Conservation (phyloP, 805 yeast genomes). For the Yamadazyma akitaensis region DNA sequence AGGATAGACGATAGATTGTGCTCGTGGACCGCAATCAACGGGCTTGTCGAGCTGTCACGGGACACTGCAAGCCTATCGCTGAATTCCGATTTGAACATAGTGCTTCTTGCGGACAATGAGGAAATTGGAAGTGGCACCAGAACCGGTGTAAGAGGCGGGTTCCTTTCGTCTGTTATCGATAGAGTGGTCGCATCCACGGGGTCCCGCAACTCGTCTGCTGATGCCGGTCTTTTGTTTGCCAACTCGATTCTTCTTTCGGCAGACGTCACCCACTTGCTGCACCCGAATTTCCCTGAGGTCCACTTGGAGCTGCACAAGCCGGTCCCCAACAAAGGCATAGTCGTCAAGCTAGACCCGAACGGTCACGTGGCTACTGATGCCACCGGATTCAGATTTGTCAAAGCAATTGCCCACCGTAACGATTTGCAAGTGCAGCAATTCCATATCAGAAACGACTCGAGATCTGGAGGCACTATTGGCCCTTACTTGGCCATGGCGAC, state of each 20-base stretch:
- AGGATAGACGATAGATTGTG: constrained; percentile 42
- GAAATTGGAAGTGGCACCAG: constrained; percentile 40
- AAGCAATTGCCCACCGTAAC: constrained; percentile 20
- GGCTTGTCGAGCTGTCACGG: constrained; percentile 24
- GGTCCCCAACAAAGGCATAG: constrained; percentile 36
- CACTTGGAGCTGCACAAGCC: constrained; percentile 35
- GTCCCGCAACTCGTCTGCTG: background rate
- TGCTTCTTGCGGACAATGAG: constrained; percentile 38
- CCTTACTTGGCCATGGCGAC: constrained; percentile 35
- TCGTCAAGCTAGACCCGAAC: constrained; percentile 35
- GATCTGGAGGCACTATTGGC: constrained; percentile 44
- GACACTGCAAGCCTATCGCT: constrained; percentile 13
- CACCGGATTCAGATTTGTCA: constrained; percentile 25
- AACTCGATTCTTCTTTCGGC: constrained; percentile 38
- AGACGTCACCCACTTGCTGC: constrained; percentile 42
- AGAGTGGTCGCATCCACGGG: constrained; percentile 9
- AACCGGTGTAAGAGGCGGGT: constrained; percentile 39
- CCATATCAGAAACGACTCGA: constrained; percentile 39
- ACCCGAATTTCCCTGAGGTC: constrained; percentile 35
- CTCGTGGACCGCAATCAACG: constrained; percentile 35
- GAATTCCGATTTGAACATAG: constrained; percentile 28
- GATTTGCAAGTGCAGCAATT: constrained; percentile 32
- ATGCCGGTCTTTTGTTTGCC: constrained; percentile 18
- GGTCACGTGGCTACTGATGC: constrained; percentile 38
- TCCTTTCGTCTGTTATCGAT: constrained; percentile 17